phyloP scores from a whole-genome alignment of 2,329 filamentous ascomycete genomes.

The Colletotrichum brevisporum region DNA sequence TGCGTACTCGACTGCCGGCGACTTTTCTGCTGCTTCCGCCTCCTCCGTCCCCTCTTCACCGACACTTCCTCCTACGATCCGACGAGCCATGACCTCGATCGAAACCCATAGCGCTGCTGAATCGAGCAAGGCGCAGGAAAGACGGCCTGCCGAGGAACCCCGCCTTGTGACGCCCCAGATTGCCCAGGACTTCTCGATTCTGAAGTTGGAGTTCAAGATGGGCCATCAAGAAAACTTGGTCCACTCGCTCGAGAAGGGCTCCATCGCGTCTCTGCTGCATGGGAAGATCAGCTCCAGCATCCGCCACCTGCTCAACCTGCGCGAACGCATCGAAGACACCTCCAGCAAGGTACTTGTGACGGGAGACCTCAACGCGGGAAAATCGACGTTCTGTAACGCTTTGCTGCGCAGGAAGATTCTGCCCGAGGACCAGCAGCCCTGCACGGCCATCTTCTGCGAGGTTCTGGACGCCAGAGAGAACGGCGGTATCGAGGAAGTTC shows the following conservation, averaged over 20 bases:
- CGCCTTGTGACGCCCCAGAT: conserved; percentile 92
- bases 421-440: conserved; percentile 97
- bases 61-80: conserved; percentile 65
- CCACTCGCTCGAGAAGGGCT: conserved; percentile 92
- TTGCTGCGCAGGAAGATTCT: conserved; percentile 90
- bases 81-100: conserved; percentile 80
- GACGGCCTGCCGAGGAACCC: conserved; percentile 76
- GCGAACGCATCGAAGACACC: conserved; percentile 96
- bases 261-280: conserved; percentile 90
- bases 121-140: conserved; percentile 80
- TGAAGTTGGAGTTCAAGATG: conserved; percentile 95
- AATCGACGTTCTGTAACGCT: conserved; percentile 99
- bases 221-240: conserved; percentile 93
- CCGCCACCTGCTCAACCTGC: conserved; percentile 86
- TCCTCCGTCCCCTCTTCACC: conserved; percentile 53
- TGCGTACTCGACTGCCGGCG: conserved; percentile 71
- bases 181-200: conserved; percentile 93
- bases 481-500: conserved; percentile 91
- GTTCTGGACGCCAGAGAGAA: conserved; percentile 95
- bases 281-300: conserved; percentile 96
- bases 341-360: conserved; percentile 97
- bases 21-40: conserved; percentile 56
- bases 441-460: conserved; percentile 98
- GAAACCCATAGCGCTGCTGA: conserved; percentile 73
- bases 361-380: conserved; percentile 95